Conservation (phyloP, 2,329 filamentous ascomycete species). For the Lasiodiplodia theobromae region DNA sequence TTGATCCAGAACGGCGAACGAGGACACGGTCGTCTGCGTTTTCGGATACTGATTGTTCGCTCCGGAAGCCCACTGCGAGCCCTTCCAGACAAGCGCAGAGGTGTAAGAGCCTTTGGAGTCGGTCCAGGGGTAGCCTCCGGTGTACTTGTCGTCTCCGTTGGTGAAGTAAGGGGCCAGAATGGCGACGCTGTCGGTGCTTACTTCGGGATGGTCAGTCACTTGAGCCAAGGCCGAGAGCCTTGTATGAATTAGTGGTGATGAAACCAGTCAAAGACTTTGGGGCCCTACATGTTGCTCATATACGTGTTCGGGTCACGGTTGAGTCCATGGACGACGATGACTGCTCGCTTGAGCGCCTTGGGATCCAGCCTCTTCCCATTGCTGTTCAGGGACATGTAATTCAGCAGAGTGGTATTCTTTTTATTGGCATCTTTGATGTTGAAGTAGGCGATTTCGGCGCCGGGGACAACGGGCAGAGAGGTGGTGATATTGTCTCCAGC, state of each 20-base stretch:
- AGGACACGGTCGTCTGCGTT: conserved; percentile 23
- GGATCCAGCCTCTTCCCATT: conserved; percentile 5
- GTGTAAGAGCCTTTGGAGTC: neutral
- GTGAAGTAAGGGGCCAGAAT: conserved; percentile 31
- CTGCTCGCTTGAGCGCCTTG: conserved; percentile 18
- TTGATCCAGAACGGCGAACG: conserved; percentile 28
- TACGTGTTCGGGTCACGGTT: conserved; percentile 30
- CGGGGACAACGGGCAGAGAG: conserved; percentile 22
- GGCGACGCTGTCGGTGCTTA: conserved; percentile 13
- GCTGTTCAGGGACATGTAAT: conserved; percentile 29
- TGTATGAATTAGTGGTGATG: neutral
- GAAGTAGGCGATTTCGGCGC: conserved; percentile 29
- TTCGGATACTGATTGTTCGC: conserved; percentile 28
- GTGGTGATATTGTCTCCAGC: conserved; percentile 20
- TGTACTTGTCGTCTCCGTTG: conserved; percentile 30
- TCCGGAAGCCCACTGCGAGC: conserved; percentile 30
- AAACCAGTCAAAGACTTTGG: no score
- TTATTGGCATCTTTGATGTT: conserved; percentile 27
- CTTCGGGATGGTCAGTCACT: conserved; percentile 6
- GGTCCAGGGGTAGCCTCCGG: conserved; percentile 13
- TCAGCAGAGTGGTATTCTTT: conserved; percentile 29
- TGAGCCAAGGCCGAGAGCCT: conserved; percentile 18
- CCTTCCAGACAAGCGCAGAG: conserved; percentile 27
- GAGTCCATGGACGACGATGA: conserved; percentile 30
- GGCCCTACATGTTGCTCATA: conserved; percentile 28